Base-by-base conservation (phyloP, 768 basidiomycete genomes). In the Dioszegia aurantiaca region DNA sequence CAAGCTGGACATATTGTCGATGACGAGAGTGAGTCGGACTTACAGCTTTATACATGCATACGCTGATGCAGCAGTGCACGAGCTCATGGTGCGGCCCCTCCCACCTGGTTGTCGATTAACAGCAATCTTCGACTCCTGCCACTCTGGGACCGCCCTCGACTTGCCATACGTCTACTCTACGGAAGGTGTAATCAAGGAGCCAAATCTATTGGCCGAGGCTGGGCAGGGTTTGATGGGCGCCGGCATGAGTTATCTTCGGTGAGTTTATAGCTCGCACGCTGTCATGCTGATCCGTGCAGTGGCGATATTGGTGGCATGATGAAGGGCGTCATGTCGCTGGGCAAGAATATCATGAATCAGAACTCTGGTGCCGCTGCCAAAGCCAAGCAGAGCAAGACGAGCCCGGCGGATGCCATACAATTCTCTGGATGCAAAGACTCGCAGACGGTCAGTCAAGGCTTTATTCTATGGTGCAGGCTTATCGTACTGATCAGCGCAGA, bases 141-240 rank as follows among this genome's bases (percentile, higher is more conserved):
- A 77, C 61, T 73, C 72, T 8, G 75, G 73, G 1, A 64, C 70
- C 4, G 87, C 85, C 2, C 81, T 93, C 19, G 91, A 80, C 59
- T 60, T 79, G 26, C 79, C 79, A 12, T 79, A 78, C 67, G 64
- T 71, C 59, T 97, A 97, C 78, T 90, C 90, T 21, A 94, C 91
- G 6, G 90, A 97, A 78, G 92, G 92, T 47, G 91, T 89, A 72
- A 79, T 97, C 73, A 95, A 97, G 76, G 91, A 95, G 73, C 91
- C 93, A 31, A 93, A 95, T 71, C 78, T 91, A 16, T 85, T 86
- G 11, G 82, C 86, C 9, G 91, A 89, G 71, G 92, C 93, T 3
- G 92, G 91, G 0, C 84, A 89, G 70, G 90, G 89, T 8, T 79
- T 95, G 3, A 74, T 94, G n/a, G 82, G 83, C 23, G 88, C 90